Base-by-base conservation (phyloP, 805 yeast genomes). In the Pichia rugopelliculosa region DNA sequence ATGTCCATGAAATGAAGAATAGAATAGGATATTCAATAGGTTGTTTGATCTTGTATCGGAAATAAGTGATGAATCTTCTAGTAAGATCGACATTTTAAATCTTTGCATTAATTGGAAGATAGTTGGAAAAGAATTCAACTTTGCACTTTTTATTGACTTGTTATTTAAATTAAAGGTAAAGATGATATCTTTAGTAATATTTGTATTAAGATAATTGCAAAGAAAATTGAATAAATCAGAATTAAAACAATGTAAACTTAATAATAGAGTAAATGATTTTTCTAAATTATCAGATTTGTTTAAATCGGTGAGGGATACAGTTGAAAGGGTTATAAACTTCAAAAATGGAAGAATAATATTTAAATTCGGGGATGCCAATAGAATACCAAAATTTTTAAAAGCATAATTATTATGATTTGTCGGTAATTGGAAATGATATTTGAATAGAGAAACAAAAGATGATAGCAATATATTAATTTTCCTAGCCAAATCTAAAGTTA, bases 371-470 rank as follows among this genome's bases (percentile, higher is more conserved):
- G 42, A 33, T 12, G 48, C 38, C 10, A 63, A 44, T 3, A 64
- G 40, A 8, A 17, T 36, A 6, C 60, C 64, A 51, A 58, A 63
- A 36, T 55, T 60, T 44, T 48, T 57, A 39, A 64, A 60, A 1
- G 57, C 64, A 46, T 58, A 61, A 44, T 55, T 54, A 8, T 46
- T 46, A 44, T 58, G 58, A 7, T 47, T 36, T 17, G 36, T 44
- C 6, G 62, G 60, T 22, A 62, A 44, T 39, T 59, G 60, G 37
- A 60, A 64, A 42, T 61, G 62, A 44, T 57, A 56, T 27, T 58
- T 58, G 44, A 56, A 54, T 4, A 59, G 47, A 12, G 56, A 55
- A 23, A 56, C 36, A 20, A 56, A 21, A 1, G 60, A 49, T 13
- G 53, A 21, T 36, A 54, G 50, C 21, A 59, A 26, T 6, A 37